phyloP scores from a whole-genome alignment of 2,329 filamentous ascomycete genomes.

The Penicillium sclerotigenum region DNA sequence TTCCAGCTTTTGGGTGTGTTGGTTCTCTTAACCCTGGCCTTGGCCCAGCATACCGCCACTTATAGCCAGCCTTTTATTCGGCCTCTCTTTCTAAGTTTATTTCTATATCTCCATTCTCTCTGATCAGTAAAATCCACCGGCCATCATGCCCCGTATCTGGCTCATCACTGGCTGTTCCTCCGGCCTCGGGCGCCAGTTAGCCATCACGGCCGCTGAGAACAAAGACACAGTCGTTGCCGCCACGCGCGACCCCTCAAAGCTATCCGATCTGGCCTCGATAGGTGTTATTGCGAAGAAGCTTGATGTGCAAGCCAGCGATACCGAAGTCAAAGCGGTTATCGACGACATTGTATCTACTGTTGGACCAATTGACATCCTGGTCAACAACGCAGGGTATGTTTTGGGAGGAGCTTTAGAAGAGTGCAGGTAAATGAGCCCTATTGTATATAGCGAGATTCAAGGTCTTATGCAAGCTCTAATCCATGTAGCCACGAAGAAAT shows the following conservation, averaged over 20 bases:
- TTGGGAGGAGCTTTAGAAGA: not conserved
- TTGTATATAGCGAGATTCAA: not conserved
- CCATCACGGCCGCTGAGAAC: not conserved
- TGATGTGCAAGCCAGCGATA: not conserved
- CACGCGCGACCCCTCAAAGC: not conserved
- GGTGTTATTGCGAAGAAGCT: not conserved
- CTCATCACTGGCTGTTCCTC: not conserved
- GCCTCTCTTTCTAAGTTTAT: not conserved
- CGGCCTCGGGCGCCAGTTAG: not conserved
- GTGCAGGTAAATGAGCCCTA: not conserved
- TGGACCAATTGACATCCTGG: slow-evolving; percentile 4
- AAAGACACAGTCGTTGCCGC: not conserved
- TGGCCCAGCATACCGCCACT: not conserved
- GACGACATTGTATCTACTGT: not conserved
- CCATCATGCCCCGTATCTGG: not conserved
- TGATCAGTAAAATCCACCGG: not conserved
- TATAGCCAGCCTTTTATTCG: not conserved
- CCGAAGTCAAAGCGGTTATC: not conserved
- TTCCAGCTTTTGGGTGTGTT: no score
- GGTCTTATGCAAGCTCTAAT: not conserved
- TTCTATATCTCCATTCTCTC: not conserved
- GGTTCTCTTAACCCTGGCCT: no score
- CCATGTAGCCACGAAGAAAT: not conserved
- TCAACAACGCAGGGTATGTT: not conserved
- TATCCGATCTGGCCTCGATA: not conserved